A percentile compares a stretch with the other conserved stretches of the same genome.
phyloP scores from a whole-genome alignment of 768 basidiomycete genomes.

The Chalciporus piperatus region DNA sequence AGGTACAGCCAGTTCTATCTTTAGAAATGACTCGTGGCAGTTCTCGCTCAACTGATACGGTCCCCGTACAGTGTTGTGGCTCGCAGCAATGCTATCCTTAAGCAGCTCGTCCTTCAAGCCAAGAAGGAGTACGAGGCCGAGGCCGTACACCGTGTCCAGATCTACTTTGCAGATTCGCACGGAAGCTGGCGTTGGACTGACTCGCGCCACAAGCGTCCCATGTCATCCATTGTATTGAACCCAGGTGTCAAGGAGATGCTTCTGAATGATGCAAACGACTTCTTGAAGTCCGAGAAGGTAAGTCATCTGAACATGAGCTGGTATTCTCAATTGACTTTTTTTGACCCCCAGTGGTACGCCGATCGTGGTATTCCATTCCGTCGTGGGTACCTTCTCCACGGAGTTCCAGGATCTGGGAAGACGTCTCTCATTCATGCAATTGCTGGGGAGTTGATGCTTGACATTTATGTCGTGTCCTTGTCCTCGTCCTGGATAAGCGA shows the following conservation, averaged over 20 bases:
- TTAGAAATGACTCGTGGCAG: slow-evolving; percentile 3
- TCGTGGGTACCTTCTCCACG: slow-evolving; percentile 80
- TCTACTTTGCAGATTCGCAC: slow-evolving; percentile 87
- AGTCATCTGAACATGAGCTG: slow-evolving; percentile 10
- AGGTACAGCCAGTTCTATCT: slow-evolving; percentile 42
- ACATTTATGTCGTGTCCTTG: slow-evolving; percentile 89
- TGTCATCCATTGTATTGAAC: slow-evolving; percentile 83
- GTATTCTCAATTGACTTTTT: slow-evolving; percentile 1
- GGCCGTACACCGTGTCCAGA: slow-evolving; percentile 81
- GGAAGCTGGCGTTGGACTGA: slow-evolving; percentile 89
- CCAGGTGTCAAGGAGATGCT: slow-evolving; percentile 91
- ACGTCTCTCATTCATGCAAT: slow-evolving; percentile 84
- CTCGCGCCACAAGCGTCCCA: slow-evolving; percentile 83
- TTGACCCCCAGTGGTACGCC: slow-evolving; percentile 71
- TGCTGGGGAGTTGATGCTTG: slow-evolving; percentile 84
- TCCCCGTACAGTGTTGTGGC: slow-evolving; percentile 64
- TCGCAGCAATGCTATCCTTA: slow-evolving; percentile 77
- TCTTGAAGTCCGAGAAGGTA: slow-evolving; percentile 80
- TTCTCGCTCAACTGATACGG: slow-evolving; percentile 12
- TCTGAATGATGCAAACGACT: slow-evolving; percentile 76
- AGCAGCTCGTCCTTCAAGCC: slow-evolving; percentile 87
- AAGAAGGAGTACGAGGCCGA: slow-evolving; percentile 88
- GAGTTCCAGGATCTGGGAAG: slow-evolving; percentile 85
- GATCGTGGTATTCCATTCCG: slow-evolving; percentile 91
- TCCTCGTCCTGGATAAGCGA: slow-evolving; percentile 88